Evolutionary conservation across 257 asterid species (phyloP).

Genomic region (Nicotiana otophora): DNA sequence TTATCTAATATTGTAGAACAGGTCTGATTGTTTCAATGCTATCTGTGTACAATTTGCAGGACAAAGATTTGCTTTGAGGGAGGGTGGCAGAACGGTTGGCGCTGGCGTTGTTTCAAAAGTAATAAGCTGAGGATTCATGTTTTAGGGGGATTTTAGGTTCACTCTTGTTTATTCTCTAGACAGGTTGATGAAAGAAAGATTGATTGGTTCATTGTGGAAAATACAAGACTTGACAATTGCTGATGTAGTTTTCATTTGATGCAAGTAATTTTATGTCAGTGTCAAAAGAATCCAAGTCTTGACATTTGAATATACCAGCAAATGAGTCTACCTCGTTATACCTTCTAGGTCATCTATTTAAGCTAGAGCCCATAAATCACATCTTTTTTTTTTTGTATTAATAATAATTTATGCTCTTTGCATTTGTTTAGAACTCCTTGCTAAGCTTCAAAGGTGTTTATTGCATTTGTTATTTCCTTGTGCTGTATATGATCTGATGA

Average conservation of each 20-base stretch:
- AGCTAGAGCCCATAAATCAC: background rate
- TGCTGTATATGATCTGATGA: background rate
- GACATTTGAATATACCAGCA: background rate
- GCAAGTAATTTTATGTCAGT: background rate
- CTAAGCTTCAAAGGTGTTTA: background rate
- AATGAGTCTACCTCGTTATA: background rate
- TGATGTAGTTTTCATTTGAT: background rate
- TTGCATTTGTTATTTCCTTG: background rate
- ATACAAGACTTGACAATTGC: background rate
- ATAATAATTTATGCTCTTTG: background rate
- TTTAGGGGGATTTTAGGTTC: background rate
- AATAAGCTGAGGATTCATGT: conserved; percentile 38
- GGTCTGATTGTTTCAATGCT: background rate
- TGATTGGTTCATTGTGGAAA: background rate
- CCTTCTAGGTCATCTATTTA: background rate
- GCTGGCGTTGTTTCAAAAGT: conserved; percentile 98
- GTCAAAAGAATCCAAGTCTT: conserved; percentile 5
- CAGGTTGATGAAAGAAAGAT: background rate
- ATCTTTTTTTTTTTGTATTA: background rate
- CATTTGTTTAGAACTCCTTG: background rate
- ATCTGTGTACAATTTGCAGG: conserved; percentile 40
- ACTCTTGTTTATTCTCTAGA: background rate
- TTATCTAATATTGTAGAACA: background rate
- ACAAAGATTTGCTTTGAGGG: conserved; percentile 97
- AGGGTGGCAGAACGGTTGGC: conserved; percentile 99